These are phyloP conservation scores for Jaltomata sinuosa DNA, from an alignment of 257 asterid species.

Conservation along the genomic window DNA sequence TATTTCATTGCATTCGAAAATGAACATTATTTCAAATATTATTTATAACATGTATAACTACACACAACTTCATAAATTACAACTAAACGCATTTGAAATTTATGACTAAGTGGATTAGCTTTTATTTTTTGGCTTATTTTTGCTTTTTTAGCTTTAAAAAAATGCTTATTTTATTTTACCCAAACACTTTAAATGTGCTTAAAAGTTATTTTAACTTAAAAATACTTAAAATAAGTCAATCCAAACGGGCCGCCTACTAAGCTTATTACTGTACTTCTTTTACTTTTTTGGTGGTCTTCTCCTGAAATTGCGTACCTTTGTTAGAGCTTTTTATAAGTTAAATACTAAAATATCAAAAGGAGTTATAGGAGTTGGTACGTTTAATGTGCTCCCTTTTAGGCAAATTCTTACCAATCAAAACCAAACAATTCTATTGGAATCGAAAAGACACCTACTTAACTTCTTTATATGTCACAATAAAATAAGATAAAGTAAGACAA, in stretches of 20 bases:
- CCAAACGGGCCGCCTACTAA: too few relatives aligned
- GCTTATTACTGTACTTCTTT: background rate
- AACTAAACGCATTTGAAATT: background rate
- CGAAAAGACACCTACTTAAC: background rate
- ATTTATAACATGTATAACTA: background rate
- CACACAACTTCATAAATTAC: background rate
- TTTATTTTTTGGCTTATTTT: too few relatives aligned
- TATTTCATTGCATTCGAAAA: too few relatives aligned
- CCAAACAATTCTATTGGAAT: slow-evolving; percentile 1
- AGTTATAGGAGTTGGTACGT: background rate
- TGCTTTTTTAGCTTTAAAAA: too few relatives aligned
- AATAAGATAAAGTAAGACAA: background rate
- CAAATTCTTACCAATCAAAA: background rate
- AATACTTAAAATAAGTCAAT: too few relatives aligned
- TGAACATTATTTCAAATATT: background rate
- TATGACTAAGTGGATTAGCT: background rate
- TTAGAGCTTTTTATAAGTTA: slow-evolving; percentile 23
- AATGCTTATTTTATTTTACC: too few relatives aligned
- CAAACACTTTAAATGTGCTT: too few relatives aligned
- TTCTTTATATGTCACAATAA: background rate
- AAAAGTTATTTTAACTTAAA: too few relatives aligned
- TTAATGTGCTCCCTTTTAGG: background rate
- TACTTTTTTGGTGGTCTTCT: background rate
- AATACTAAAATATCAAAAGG: background rate
- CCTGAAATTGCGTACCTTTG: slow-evolving; percentile 60